phyloP scores from a whole-genome alignment of 164 flowering plant genomes.

The Tinospora cordifolia region DNA sequence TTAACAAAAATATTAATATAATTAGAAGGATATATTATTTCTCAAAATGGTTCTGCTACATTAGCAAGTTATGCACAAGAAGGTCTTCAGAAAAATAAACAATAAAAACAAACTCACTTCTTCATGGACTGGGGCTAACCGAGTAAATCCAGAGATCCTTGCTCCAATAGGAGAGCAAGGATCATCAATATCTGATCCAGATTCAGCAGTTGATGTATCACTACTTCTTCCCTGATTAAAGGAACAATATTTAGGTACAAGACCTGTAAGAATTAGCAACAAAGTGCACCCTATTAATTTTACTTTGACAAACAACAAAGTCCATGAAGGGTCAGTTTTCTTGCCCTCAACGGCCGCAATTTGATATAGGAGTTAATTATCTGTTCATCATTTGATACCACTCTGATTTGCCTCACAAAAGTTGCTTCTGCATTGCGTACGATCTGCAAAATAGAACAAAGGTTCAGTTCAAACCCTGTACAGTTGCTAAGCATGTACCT shows the following conservation, averaged over 20 bases:
- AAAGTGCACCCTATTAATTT: not conserved
- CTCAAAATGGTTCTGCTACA: not conserved
- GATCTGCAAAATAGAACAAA: conserved; percentile 38
- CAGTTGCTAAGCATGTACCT: not conserved
- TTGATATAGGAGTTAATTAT: conserved; percentile 33
- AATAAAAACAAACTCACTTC: conserved; percentile 42
- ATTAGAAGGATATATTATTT: not conserved
- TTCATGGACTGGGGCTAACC: conserved; percentile 52
- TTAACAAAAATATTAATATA: not conserved
- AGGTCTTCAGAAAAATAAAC: too few species aligned
- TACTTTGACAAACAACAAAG: not conserved
- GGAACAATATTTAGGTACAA: not conserved
- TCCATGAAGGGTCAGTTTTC: conserved; percentile 1
- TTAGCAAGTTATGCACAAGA: not conserved
- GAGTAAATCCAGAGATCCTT: conserved; percentile 31
- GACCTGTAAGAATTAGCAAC: not conserved
- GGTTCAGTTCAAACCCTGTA: conserved; percentile 4
- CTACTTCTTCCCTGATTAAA: conserved; percentile 49
- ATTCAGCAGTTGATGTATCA: conserved; percentile 49
- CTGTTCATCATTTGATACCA: conserved; percentile 35
- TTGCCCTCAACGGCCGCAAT: conserved; percentile 45
- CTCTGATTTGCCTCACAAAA: conserved; percentile 45
- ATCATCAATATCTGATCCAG: conserved; percentile 58
- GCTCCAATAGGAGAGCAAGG: conserved; percentile 39
- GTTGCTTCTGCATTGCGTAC: conserved; percentile 52